Evolutionary conservation across 2,329 filamentous ascomycete genomes (phyloP).

Genomic region (Rhynchosporium secalis): DNA sequence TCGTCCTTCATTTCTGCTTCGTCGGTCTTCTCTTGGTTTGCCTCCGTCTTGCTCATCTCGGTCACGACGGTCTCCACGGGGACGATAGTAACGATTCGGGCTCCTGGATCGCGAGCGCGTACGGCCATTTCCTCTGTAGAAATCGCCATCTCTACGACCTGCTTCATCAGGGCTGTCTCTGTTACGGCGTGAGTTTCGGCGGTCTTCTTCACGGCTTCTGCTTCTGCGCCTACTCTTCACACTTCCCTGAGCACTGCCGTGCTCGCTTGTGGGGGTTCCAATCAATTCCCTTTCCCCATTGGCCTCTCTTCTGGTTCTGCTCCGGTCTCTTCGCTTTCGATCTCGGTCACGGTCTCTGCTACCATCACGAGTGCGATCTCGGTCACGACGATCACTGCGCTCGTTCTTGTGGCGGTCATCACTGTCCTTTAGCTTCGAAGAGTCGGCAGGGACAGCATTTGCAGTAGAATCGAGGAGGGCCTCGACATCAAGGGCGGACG

Average conservation of each 20-base stretch:
- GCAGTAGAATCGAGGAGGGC: conserved; percentile 85
- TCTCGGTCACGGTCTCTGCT: conserved; percentile 58
- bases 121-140: conserved; percentile 65
- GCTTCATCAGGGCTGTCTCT: conserved; percentile 54
- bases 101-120: conserved; percentile 72
- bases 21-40: conserved; percentile 45
- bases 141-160: conserved; percentile 61
- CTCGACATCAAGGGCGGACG: conserved; percentile 80
- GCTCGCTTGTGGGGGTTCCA: conserved; percentile 71
- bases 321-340: conserved; percentile 58
- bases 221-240: conserved; percentile 80
- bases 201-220: conserved; percentile 74
- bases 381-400: conserved; percentile 52
- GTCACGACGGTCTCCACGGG: conserved; percentile 47
- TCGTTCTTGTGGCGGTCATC: conserved; percentile 59
- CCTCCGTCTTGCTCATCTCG: conserved; percentile 57
- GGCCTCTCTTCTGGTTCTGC: conserved; percentile 49
- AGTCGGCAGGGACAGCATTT: conserved; percentile 53
- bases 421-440: conserved; percentile 52
- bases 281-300: conserved; percentile 55
- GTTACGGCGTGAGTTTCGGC: conserved; percentile 71
- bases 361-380: conserved; percentile 55
- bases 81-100: conserved; percentile 59
- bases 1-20: conserved; percentile 42
- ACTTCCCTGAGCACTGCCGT: conserved; percentile 67